Evolutionary conservation across 2,329 filamentous ascomycete species (phyloP).

Genomic region (Xylariaceae sp.): DNA sequence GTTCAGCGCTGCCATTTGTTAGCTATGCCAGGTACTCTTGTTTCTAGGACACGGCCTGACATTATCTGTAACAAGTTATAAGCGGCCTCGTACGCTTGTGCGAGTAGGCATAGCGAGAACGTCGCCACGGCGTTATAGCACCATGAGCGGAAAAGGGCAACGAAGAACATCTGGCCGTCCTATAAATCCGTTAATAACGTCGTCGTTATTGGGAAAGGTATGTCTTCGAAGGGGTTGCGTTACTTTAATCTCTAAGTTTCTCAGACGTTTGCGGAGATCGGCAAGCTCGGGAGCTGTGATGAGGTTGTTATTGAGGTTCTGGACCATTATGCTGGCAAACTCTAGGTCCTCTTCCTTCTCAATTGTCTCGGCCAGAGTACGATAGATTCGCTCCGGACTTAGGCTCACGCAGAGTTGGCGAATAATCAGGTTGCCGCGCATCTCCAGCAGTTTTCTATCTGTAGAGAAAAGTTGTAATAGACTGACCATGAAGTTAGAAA

Average conservation of each 20-base stretch:
- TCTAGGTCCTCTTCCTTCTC: slow-evolving; percentile 98
- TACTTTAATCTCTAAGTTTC: slow-evolving; percentile 84
- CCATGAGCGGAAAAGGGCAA: slow-evolving; percentile 92
- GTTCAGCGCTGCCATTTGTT: slow-evolving; percentile 65
- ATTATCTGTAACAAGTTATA: slow-evolving; percentile 96
- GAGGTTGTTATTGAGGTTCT: slow-evolving; percentile 97
- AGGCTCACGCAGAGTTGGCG: slow-evolving; percentile 89
- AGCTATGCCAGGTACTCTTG: slow-evolving; percentile 6
- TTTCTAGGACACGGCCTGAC: slow-evolving; percentile 44
- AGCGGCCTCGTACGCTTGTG: slow-evolving; percentile 96
- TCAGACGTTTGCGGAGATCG: slow-evolving; percentile 81
- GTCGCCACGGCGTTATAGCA: slow-evolving; percentile 98
- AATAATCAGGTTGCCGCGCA: slow-evolving; percentile 91
- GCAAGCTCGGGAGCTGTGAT: slow-evolving; percentile 94
- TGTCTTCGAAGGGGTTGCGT: not conserved
- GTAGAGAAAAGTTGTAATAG: slow-evolving; percentile 93
- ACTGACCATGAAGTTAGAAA: slow-evolving; percentile 97
- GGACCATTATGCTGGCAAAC: slow-evolving; percentile 99
- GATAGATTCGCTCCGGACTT: slow-evolving; percentile 91
- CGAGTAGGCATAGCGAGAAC: slow-evolving; percentile 90
- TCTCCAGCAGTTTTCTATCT: slow-evolving; percentile 85
- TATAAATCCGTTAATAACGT: slow-evolving; percentile 34
- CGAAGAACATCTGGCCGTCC: slow-evolving; percentile 95
- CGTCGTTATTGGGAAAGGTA: not conserved
- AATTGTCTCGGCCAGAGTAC: slow-evolving; percentile 91